Base-by-base conservation (phyloP, 495 filamentous ascomycete genomes). In the Gamarada debralockiae region DNA sequence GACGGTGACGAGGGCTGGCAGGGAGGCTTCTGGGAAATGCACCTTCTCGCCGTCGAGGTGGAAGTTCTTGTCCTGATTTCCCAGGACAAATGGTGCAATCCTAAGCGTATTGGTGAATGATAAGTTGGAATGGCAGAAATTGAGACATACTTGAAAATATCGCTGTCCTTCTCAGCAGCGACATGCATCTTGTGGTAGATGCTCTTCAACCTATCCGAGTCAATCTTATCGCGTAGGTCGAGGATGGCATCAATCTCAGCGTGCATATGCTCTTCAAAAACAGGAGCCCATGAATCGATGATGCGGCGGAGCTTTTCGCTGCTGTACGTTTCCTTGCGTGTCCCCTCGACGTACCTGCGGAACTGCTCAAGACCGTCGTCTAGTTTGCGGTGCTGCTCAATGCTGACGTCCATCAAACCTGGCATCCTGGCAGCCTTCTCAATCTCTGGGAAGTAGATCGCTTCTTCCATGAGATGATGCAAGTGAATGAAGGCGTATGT, bases 391-490 rank as follows among this genome's bases (percentile, higher is more conserved):
- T 73, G 71, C 43, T 74, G 67, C n/a, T 65, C 60, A 5, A 71
- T 48, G 48, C 68, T 70, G 8, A 27, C 45, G 13, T 64, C 56
- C 69, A 74, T 71, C 22, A 74, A 50, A 5, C 67, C 70, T 8
- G 55, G 42, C 13, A 61, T 54, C 1, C 64, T 59, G 0, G 64
- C 58, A 8, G 57, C 44, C 18, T 56, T 46, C 38, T 71, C 70
- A 42, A 74, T 59, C 13, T 41, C 56, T 8, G 70, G 70, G 53
- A 75, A 75, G 56, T 65, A 60, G 34, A 47, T 17, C 0, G 33
- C 39, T 58, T 73, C 69, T 50, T 72, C 71, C 29, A 52, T 53
- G 7, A 55, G 25, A 58, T 72, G 69, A 47, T 74, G 71, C 10
- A 61, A 45, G 46, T 69, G 57, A 9, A 74, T 40, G 40, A 68